Percentiles rank a stretch among this genome's conserved stretches.
Evolutionary conservation across 1,284 basidiomycete genomes (phyloP).

Genomic region (Retiboletus flavoniger): DNA sequence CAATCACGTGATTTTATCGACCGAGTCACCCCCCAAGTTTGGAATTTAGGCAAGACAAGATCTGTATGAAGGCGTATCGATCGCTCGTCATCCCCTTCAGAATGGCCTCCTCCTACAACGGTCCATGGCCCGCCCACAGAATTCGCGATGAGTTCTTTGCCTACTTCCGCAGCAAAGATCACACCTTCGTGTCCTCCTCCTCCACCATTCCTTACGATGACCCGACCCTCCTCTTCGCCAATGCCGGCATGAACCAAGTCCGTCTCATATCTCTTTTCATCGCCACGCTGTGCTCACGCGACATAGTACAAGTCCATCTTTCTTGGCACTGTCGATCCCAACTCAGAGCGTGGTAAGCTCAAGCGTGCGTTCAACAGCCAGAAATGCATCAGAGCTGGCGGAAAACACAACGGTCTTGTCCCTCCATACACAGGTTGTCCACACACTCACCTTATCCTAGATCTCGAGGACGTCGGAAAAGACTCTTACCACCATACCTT

Average conservation of each 20-base stretch:
- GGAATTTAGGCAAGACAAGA: constrained; percentile 1
- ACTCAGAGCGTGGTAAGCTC: constrained; percentile 84
- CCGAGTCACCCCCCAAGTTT: constrained; percentile 23
- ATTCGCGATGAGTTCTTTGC: constrained; percentile 77
- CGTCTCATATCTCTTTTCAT: constrained; percentile 11
- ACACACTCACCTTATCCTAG: constrained; percentile 41
- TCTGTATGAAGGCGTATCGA: constrained; percentile 25
- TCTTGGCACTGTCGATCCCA: constrained; percentile 92
- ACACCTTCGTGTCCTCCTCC: constrained; percentile 92
- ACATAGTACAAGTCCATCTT: constrained; percentile 92
- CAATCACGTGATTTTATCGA: constrained; percentile 19
- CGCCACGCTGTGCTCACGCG: constrained; percentile 10
- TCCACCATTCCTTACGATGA: constrained; percentile 96
- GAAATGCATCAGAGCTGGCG: constrained; percentile 97
- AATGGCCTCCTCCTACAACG: constrained; percentile 33
- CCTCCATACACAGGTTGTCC: background rate
- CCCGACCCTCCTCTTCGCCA: constrained; percentile 95
- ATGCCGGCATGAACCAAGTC: constrained; percentile 96
- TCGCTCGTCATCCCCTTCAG: constrained; percentile 19
- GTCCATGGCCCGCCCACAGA: constrained; percentile 66
- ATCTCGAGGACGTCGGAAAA: constrained; percentile 97
- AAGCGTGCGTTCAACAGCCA: constrained; percentile 95
- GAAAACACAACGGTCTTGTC: constrained; percentile 91
- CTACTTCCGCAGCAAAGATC: constrained; percentile 77
- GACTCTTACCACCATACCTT: constrained; percentile 98